Conservation (phyloP, 805 yeast species). For the Candida succiphila region DNA sequence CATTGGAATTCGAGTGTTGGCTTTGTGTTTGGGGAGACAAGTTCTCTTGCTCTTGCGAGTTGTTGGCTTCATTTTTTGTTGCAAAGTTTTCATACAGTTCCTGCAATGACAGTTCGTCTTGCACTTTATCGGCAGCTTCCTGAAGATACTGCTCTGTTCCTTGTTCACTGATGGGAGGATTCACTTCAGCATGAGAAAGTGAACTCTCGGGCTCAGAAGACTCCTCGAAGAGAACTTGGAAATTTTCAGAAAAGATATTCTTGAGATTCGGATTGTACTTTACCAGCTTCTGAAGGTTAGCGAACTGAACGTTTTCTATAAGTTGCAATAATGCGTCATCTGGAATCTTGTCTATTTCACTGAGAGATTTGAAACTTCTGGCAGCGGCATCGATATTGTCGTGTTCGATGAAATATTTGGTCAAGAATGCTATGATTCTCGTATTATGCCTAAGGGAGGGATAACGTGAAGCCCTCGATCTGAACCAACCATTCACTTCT, state of each 20-base stretch:
- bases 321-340: constrained; percentile 1
- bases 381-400: too few species aligned
- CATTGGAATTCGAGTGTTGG: constrained; percentile 27
- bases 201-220: too few species aligned
- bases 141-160: not conserved
- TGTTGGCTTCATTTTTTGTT: not conserved
- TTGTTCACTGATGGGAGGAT: not conserved
- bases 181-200: not conserved
- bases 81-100: constrained; percentile 1
- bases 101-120: constrained; percentile 1
- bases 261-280: too few species aligned
- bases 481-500: constrained; percentile 17
- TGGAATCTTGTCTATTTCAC: too few species aligned
- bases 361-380: too few species aligned
- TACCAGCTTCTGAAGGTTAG: too few species aligned
- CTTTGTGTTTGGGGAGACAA: not conserved
- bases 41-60: not conserved
- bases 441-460: constrained; percentile 14
- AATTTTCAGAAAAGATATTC: too few species aligned
- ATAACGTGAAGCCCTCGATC: constrained; percentile 8
- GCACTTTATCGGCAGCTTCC: not conserved
- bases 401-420: constrained; percentile 14
- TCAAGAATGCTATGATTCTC: constrained; percentile 20
- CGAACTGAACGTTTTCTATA: not conserved
- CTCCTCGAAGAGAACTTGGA: too few species aligned